Evolutionary conservation across 305 asterid species (phyloP).

Genomic region (Rubia peregrina): DNA sequence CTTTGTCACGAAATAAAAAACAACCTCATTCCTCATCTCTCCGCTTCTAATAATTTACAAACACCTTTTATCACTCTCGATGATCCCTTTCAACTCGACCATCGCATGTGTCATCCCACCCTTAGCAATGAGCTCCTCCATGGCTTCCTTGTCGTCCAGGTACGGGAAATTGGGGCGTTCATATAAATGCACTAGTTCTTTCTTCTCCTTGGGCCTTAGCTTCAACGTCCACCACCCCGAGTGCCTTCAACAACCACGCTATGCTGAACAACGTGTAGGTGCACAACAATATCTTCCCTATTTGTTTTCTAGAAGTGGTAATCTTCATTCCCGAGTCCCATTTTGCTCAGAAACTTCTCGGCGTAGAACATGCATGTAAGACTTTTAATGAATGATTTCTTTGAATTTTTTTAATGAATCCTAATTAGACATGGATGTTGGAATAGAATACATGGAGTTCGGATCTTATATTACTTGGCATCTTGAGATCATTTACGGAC

Average conservation of each 20-base stretch:
- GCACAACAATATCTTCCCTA: slow-evolving; percentile 64
- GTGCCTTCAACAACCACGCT: slow-evolving; percentile 69
- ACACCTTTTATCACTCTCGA: slow-evolving; percentile 53
- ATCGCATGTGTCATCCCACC: slow-evolving; percentile 95
- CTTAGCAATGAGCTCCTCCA: slow-evolving; percentile 70
- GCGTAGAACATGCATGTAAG: slow-evolving; percentile 33
- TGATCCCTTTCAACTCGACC: slow-evolving; percentile 74
- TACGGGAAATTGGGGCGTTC: slow-evolving; percentile 74
- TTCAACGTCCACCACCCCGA: slow-evolving; percentile 91
- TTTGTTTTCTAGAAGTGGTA: slow-evolving; percentile 85
- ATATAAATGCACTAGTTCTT: slow-evolving; percentile 69
- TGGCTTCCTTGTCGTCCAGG: slow-evolving; percentile 80
- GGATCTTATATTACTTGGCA: slow-evolving; percentile 13
- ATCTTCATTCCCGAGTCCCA: slow-evolving; percentile 81
- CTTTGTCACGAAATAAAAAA: slow-evolving; percentile 76
- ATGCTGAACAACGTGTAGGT: slow-evolving; percentile 61
- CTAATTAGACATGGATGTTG: neutral
- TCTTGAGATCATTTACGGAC: slow-evolving; percentile 16
- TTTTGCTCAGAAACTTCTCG: slow-evolving; percentile 50
- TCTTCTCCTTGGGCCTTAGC: slow-evolving; percentile 81
- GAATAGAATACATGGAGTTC: neutral
- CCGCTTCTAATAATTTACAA: slow-evolving; percentile 53
- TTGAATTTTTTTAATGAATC: too few species aligned
- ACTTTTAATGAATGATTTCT: neutral
- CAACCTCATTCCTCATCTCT: slow-evolving; percentile 86